Evolutionary conservation across 371 early-diverging fungal genomes (phyloP), one percentile per base, ranked within the genome.

Genomic region (Basidiobolus meristosporus): DNA sequence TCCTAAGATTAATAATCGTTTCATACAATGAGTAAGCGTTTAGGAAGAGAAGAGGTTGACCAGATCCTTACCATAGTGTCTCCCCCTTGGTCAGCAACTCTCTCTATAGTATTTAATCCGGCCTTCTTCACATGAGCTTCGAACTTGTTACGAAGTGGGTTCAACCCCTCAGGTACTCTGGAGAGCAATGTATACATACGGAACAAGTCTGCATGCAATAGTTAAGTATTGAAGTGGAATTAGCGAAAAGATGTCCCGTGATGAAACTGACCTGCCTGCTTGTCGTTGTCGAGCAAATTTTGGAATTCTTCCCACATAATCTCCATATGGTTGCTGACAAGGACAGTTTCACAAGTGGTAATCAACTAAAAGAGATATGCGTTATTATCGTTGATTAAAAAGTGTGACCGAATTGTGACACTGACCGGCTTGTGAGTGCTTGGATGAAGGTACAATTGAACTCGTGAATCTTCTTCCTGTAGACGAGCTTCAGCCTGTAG

Each of bases 241-340:
- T 9, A n/a, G n/a, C n/a, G n/a, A n/a, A n/a, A n/a, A n/a, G n/a
- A n/a, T n/a, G n/a, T n/a, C n/a, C n/a, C n/a, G n/a, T n/a, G n/a
- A n/a, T n/a, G n/a, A n/a, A n/a, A n/a, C 5, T 39, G 48, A 64
- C 70, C 71, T 22, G 85, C 89, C 50, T 77, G 65, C 43, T 80
- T 80, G 45, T 90, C 87, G 36, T 70, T 58, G 58, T 82, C 74
- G 22, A 96, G 63, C 48, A 96, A 61, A 16, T 61, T 65, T 48
- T 81, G 77, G 63, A 96, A 96, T 48, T 90, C 90, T 31, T 81
- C 81, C 60, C 75, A 77, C 39, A 96, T 74, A 6, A 59, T 65
- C 32, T 70, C 68, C 7, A 75, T 67, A 53, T 90, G 86, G 40
- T 74, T 70, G 42, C 73, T 70, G 41, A 96, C 84, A 5, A 96